Percentiles rank a stretch among this genome's conserved stretches.
Evolutionary conservation across 208 protist species (phyloP).

Genomic region (Crithidia expoeki): DNA sequence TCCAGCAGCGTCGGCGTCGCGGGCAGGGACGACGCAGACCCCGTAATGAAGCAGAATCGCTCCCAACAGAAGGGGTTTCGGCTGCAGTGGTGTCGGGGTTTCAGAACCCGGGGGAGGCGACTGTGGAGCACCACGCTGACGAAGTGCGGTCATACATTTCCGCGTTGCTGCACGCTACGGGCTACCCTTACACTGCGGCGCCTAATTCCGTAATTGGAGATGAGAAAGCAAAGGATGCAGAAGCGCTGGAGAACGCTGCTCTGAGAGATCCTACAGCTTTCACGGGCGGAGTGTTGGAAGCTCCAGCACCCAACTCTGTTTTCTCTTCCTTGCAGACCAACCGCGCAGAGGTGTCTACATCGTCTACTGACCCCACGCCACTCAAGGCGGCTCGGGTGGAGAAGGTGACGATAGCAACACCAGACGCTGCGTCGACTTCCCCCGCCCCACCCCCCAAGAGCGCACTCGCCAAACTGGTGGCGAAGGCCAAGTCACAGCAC

Average conservation of each 20-base stretch:
- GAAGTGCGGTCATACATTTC: conserved; percentile 31
- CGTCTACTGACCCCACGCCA: background rate
- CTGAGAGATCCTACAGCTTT: background rate
- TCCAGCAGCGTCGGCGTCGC: conserved; percentile 31
- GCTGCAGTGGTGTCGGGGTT: background rate
- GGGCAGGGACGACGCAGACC: conserved; percentile 27
- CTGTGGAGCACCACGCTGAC: conserved; percentile 20
- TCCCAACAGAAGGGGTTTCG: background rate
- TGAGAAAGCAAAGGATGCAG: background rate
- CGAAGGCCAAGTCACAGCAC: conserved; percentile 53
- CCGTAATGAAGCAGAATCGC: conserved; percentile 5
- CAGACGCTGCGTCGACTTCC: background rate
- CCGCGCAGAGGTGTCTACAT: background rate
- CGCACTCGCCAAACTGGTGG: conserved; percentile 55
- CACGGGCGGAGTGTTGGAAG: background rate
- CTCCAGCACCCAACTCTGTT: background rate
- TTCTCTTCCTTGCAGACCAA: background rate
- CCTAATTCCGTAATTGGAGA: background rate
- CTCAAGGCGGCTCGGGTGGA: conserved; percentile 18
- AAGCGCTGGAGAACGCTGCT: background rate
- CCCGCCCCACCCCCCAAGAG: conserved; percentile 29
- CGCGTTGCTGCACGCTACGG: conserved; percentile 33
- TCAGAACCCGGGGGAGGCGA: conserved; percentile 9
- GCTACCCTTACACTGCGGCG: conserved; percentile 20
- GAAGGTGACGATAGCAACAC: background rate